Conservation (phyloP, 768 basidiomycete genomes). For the Trametes maxima region DNA sequence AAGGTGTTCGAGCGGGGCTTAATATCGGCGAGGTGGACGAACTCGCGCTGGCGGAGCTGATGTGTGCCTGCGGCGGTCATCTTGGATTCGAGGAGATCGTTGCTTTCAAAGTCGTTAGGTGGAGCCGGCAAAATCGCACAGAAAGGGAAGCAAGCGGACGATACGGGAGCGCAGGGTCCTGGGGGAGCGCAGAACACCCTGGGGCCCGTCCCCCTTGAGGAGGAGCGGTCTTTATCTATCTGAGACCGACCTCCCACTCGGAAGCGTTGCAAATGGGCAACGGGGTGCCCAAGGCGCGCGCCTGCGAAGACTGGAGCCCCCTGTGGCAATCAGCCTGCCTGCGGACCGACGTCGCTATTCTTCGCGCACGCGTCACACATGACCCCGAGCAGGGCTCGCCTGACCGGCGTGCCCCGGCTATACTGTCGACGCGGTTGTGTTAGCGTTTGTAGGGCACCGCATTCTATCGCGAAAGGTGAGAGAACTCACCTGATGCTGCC, state of each 20-base stretch:
- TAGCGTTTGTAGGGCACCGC: neutral
- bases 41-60: conserved; percentile 22
- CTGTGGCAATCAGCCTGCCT: conserved; percentile 14
- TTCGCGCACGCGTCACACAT: conserved; percentile 4
- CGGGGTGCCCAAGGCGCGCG: neutral
- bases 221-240: conserved; percentile 17
- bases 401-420: conserved; percentile 10
- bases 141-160: neutral
- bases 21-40: conserved; percentile 30
- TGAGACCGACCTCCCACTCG: neutral
- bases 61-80: conserved; percentile 15
- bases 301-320: conserved; percentile 10
- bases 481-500: neutral
- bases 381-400: conserved; percentile 10
- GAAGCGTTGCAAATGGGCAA: neutral
- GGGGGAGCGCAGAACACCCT: conserved; percentile 4
- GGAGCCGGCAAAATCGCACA: neutral
- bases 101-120: neutral
- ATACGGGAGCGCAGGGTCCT: neutral
- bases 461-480: neutral
- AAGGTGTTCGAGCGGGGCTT: conserved; percentile 23
- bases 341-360: neutral
- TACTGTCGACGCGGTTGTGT: neutral
- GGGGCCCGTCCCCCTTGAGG: neutral
- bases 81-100: neutral